Evolutionary conservation across 306 rosid species (phyloP), one percentile per base, ranked within the genome.

Genomic region (Castanopsis chinensis): DNA sequence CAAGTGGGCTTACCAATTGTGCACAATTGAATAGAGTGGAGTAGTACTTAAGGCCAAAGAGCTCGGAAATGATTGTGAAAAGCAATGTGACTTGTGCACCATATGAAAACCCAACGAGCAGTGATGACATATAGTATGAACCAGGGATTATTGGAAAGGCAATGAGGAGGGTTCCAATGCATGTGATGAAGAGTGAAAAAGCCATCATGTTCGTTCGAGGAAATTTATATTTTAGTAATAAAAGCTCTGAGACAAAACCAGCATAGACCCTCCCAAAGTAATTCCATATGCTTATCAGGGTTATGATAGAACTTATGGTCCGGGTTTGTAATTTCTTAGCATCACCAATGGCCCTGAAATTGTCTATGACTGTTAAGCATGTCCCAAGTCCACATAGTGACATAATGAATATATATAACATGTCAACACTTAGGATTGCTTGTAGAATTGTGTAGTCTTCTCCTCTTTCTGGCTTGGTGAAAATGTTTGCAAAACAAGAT

Each of bases 371-470:
- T 2, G 90, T 82, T 54, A 84, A 54, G 65, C 83, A 79, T 53
- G 90, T 45, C 0, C 89, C 92, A 1, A 84, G 77, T 4, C 89
- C 88, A 32, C 81, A 86, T 19, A 82, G 58, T 3, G 79, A 78
- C 0, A 88, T 76, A 21, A 86, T 7, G 73, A 82, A 70, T 1
- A 86, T 80, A 20, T 86, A 61, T n/a, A 78, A 12, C 90, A 89
- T 89, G 78, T 89, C 90, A 0, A 53, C 0, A 72, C 89, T 85
- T 35, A 81, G 43, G 3, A 85, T 78, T 21, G 89, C 89, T 77
- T 87, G 90, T 6, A 89, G 70, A 23, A 89, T 87, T 6, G 85
- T 69, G 82, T 87, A 77, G 55, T 89, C 90, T 60, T 89, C 88
- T 5, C 90, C 93, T 65, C 90, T 84, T 28, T n/a, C 10, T 15